A percentile compares a stretch with the other conserved stretches of the same genome.
phyloP scores from a whole-genome alignment of 768 basidiomycete species.

The Mycena capillaripes region DNA sequence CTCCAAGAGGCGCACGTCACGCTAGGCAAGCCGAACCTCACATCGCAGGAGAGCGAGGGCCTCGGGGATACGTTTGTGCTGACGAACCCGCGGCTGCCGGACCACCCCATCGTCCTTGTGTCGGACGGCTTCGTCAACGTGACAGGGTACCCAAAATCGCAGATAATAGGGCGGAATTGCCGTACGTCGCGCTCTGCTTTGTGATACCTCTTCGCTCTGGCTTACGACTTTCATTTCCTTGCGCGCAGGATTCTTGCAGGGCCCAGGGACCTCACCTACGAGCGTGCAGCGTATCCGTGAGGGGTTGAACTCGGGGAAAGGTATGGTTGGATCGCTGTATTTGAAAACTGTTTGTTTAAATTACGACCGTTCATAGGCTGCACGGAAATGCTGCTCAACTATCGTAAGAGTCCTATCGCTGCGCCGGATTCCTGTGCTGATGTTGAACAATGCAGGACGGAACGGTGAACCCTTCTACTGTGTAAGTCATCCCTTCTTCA shows the following conservation, averaged over 20 bases:
- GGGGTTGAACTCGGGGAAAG: slow-evolving; percentile 36
- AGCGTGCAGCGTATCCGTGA: slow-evolving; percentile 35
- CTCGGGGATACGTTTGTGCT: slow-evolving; percentile 36
- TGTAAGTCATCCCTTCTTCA: slow-evolving; percentile 8
- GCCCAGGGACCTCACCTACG: slow-evolving; percentile 31
- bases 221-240: background rate
- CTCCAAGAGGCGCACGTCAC: slow-evolving; percentile 36
- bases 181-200: slow-evolving; percentile 6
- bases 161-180: slow-evolving; percentile 35
- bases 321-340: too few species aligned
- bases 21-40: slow-evolving; percentile 32
- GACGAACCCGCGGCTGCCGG: slow-evolving; percentile 36
- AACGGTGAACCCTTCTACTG: slow-evolving; percentile 37
- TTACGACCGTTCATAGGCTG: slow-evolving; percentile 19
- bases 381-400: slow-evolving; percentile 35
- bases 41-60: slow-evolving; percentile 27
- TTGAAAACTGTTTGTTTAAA: too few species aligned
- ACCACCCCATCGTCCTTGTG: slow-evolving; percentile 36
- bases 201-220: background rate
- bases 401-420: slow-evolving; percentile 9
- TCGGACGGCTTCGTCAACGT: slow-evolving; percentile 35
- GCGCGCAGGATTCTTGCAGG: slow-evolving; percentile 34
- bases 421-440: background rate
- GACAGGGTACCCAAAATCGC: slow-evolving; percentile 31
- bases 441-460: slow-evolving; percentile 2